Base-by-base conservation (phyloP, 495 filamentous ascomycete genomes). In the Pseudoneurospora amorphoporcata region DNA sequence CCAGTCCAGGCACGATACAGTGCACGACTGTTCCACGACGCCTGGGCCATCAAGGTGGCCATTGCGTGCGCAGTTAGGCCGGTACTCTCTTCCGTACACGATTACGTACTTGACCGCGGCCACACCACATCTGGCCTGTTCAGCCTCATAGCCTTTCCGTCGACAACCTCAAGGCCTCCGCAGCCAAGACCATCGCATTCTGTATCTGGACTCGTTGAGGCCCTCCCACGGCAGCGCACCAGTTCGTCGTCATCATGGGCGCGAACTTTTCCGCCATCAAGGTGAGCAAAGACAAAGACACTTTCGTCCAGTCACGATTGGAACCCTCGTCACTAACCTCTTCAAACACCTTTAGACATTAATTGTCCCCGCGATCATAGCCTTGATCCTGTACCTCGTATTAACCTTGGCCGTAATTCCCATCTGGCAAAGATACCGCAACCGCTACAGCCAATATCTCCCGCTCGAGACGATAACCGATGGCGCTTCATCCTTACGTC, bases 291-390 rank as follows among this genome's bases (percentile, higher is more conserved):
- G 7, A 32, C 17, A 17, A 32, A 41, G 8, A 29, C 17, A 19
- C n/a, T 38, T 39, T 8, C 10, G 3, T 72, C 14, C 61, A 47
- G 14, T 19, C 32, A 39, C 2, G n/a, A 37, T 12, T 12, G 23
- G 19, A 17, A 4, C 6, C 16, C 37, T 65, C 7, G 68, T 69
- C 16, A 8, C 53, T 65, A 37, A 65, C 53, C 43, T 23, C 8
- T 69, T 43, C 35, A 16, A 68, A 40, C n/a, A 35, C 40, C 4
- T 45, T 0, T 73, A 97, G 93, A 92, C 91, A 4, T 81, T 97
- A 68, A 80, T 94, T 75, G 84, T 94, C 69, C 94, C 94, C 3
- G 92, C 92, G 70, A 72, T 91, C 73, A 91, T 95, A 79, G 92
- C 93, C 45, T 85, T 94, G 69, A 78, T 88, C 68, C 83, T 97